phyloP scores from a whole-genome alignment of 75 land plant genomes.

The Larix kaempferi region DNA sequence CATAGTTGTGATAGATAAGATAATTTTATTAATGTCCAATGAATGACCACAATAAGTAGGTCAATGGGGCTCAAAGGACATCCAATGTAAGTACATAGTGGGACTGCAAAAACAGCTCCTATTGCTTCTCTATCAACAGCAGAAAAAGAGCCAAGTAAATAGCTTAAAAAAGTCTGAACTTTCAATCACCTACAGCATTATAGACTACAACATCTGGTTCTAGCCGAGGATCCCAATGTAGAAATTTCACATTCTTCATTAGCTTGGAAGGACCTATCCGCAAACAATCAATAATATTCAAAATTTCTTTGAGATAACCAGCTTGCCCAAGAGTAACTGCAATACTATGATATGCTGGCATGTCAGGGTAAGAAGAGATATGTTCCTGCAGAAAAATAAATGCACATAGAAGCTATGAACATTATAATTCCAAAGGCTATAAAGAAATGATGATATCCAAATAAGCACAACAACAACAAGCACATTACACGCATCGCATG shows the following conservation, averaged over 20 bases:
- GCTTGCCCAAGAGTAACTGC: conserved; percentile 93
- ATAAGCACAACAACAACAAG: conserved; percentile 1
- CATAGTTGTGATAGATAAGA: background rate
- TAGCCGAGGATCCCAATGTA: conserved; percentile 64
- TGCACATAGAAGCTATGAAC: conserved; percentile 5
- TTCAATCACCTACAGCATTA: conserved; percentile 76
- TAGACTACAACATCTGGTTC: conserved; percentile 89
- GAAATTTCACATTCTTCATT: conserved; percentile 31
- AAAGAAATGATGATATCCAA: background rate
- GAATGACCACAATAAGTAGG: too few species aligned
- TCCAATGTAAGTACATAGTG: too few species aligned
- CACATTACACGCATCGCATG: conserved; percentile 74
- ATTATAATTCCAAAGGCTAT: background rate
- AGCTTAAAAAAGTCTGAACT: background rate
- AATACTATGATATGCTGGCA: conserved; percentile 83
- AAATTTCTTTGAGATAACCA: conserved; percentile 77
- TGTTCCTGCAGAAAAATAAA: conserved; percentile 48
- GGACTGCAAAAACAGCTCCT: too few species aligned
- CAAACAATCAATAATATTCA: conserved; percentile 82
- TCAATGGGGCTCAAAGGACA: too few species aligned
- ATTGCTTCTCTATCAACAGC: too few species aligned
- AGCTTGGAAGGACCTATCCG: conserved; percentile 51
- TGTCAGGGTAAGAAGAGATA: conserved; percentile 79
- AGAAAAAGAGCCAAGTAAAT: too few species aligned
- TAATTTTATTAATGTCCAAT: too few species aligned